Base-by-base conservation (phyloP, 2,329 filamentous ascomycete genomes). In the Didymella keratinophila region DNA sequence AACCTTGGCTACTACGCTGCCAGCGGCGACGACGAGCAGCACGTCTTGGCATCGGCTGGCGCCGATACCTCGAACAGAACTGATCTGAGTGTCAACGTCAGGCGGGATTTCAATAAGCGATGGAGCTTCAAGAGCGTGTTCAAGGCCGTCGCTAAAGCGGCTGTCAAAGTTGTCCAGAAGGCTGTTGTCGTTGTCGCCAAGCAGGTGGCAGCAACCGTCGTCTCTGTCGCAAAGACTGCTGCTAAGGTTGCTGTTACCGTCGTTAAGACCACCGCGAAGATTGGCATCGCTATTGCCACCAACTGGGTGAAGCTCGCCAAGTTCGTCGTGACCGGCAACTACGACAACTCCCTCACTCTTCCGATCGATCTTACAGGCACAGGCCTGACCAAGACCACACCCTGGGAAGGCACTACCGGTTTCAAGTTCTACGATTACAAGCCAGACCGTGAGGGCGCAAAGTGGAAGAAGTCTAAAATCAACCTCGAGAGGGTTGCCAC, bases 371-470 rank as follows among this genome's bases (percentile, higher is more conserved):
- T 57, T 18, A 49, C 47, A 42, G 54, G 48, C 4, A 52, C 47
- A 14, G 30, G 47, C 7, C 14, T 57, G 11, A 36, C 43, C 12
- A 46, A 57, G 47, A 52, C 47, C 16, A 57, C 54, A n/a, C 54
- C 54, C 16, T 57, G 54, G 54, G 54, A 57, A 3, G 54, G 23
- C 45, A 57, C 54, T 12, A 57, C 54, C 21, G 54, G 54, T 25
- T 57, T 52, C 42, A 57, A 57, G 48, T 57, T 57, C 21, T 57
- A 57, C 54, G 54, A 57, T 20, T 57, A 57, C 28, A 34, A 34
- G 10, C 54, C 54, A 14, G 54, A 57, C n/a, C 42, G 54, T 3
- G 41, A 57, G 27, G 54, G 47, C 5, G 25, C 11, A 5, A 57
- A 57, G n/a, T 57, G 54, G 54, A 57, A 57, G 48, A 34, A 32